phyloP scores from a whole-genome alignment of 495 filamentous ascomycete species.

The Aspergillus nanangensis region DNA sequence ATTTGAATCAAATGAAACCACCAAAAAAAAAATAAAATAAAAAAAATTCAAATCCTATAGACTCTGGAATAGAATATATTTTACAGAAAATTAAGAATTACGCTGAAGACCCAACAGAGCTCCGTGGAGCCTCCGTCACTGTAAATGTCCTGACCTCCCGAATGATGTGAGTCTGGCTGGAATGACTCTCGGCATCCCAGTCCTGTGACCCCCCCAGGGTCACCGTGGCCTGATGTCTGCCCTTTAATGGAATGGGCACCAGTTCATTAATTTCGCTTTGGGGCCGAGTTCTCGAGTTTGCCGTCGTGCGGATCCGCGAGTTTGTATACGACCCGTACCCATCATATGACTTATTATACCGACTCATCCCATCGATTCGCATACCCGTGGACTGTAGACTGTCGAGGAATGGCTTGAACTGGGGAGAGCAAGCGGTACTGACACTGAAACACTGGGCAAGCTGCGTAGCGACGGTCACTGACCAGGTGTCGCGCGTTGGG shows the following conservation, averaged over 20 bases:
- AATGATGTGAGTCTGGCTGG: constrained; percentile 29
- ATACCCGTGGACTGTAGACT: constrained; percentile 39
- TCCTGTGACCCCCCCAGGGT: constrained; percentile 10
- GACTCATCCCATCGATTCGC: constrained; percentile 27
- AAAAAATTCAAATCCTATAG: too few species aligned
- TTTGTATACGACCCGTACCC: constrained; percentile 12
- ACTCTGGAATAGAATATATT: too few species aligned
- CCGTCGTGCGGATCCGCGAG: constrained; percentile 1
- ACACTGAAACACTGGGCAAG: constrained; percentile 34
- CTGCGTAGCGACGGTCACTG: constrained; percentile 27
- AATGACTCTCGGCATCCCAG: constrained; percentile 24
- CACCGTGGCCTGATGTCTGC: constrained; percentile 6
- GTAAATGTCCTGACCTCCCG: constrained; percentile 20
- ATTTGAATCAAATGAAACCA: too few species aligned
- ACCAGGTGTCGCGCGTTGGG: constrained; percentile 23
- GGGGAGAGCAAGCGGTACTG: constrained; percentile 39
- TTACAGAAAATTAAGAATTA: too few species aligned
- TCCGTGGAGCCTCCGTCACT: constrained; percentile 10
- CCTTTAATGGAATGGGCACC: constrained; percentile 7
- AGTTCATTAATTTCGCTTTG: constrained; percentile 17
- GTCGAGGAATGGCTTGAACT: constrained; percentile 44
- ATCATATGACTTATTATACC: constrained; percentile 13
- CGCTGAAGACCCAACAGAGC: background rate
- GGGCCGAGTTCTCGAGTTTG: background rate
- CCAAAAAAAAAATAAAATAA: too few species aligned